phyloP scores from a whole-genome alignment of 2,329 filamentous ascomycete species.

The Fusarium sp. region DNA sequence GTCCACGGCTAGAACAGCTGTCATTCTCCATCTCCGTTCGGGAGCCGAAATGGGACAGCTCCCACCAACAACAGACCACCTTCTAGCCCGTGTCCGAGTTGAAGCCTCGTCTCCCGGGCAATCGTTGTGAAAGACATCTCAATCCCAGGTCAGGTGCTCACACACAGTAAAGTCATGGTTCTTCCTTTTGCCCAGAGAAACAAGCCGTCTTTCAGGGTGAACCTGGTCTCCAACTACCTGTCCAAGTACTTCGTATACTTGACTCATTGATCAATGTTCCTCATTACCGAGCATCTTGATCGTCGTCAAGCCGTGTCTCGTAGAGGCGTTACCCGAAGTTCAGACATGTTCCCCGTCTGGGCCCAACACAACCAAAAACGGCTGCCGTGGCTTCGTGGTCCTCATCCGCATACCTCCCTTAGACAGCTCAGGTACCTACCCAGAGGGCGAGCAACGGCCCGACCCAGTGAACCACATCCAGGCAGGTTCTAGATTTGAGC shows the following conservation, averaged over 20 bases:
- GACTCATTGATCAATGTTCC: background rate
- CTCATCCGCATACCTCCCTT: constrained; percentile 20
- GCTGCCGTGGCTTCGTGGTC: constrained; percentile 17
- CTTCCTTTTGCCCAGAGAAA: constrained; percentile 22
- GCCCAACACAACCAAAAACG: constrained; percentile 1
- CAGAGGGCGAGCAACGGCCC: constrained; percentile 31
- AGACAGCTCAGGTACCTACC: constrained; percentile 20
- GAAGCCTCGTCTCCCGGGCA: constrained; percentile 9
- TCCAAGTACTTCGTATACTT: background rate
- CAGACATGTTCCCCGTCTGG: constrained; percentile 1
- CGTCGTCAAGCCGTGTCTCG: constrained; percentile 3
- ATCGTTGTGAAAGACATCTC: constrained; percentile 3
- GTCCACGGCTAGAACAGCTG: constrained; percentile 1
- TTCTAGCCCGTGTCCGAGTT: background rate
- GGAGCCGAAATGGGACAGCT: constrained; percentile 9
- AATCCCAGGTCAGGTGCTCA: constrained; percentile 10
- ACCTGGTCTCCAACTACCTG: background rate
- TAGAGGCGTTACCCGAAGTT: background rate
- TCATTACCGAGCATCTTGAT: constrained; percentile 11
- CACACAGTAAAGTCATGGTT: constrained; percentile 2
- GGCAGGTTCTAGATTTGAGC: constrained; percentile 33
- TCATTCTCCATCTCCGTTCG: constrained; percentile 4
- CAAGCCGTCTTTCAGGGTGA: constrained; percentile 5
- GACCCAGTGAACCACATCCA: constrained; percentile 33
- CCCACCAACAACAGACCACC: background rate